A percentile compares a stretch with the other conserved stretches of the same genome.
Conservation (phyloP, 805 yeast species). For the Ogataea methanolica region DNA sequence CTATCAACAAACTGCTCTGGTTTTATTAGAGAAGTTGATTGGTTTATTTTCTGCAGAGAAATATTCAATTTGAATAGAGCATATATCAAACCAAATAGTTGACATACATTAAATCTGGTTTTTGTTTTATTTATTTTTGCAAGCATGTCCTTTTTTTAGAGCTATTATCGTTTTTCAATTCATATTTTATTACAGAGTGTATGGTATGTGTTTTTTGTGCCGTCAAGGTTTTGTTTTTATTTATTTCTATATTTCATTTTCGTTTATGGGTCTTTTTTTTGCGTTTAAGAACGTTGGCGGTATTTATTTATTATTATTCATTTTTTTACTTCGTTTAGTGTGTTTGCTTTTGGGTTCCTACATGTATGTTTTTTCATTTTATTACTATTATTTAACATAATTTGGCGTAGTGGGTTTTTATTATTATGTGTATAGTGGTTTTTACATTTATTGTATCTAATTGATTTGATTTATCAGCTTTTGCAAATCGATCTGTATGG, state of each 20-base stretch:
- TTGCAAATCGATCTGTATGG: not conserved
- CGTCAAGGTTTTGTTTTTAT: not conserved
- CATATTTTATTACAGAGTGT: too few species aligned
- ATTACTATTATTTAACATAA: not conserved
- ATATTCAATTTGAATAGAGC: slow-evolving; percentile 73
- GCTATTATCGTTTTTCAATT: too few species aligned
- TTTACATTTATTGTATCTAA: not conserved
- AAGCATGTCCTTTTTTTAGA: not conserved
- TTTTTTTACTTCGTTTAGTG: not conserved
- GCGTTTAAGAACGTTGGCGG: too few species aligned
- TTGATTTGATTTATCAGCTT: not conserved
- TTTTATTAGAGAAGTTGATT: slow-evolving; percentile 66
- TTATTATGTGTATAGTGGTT: not conserved
- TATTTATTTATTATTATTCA: not conserved
- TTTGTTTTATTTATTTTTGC: not conserved
- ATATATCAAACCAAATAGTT: slow-evolving; percentile 37
- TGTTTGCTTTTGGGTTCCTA: not conserved
- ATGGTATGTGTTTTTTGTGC: not conserved
- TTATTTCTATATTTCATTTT: not conserved
- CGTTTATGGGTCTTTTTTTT: too few species aligned
- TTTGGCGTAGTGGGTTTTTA: too few species aligned
- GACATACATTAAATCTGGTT: not conserved
- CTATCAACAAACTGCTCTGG: slow-evolving; percentile 29
- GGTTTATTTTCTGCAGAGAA: slow-evolving; percentile 84
- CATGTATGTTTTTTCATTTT: not conserved